Evolutionary conservation across 2,329 filamentous ascomycete genomes (phyloP).

Genomic region (Diaporthe sp.): DNA sequence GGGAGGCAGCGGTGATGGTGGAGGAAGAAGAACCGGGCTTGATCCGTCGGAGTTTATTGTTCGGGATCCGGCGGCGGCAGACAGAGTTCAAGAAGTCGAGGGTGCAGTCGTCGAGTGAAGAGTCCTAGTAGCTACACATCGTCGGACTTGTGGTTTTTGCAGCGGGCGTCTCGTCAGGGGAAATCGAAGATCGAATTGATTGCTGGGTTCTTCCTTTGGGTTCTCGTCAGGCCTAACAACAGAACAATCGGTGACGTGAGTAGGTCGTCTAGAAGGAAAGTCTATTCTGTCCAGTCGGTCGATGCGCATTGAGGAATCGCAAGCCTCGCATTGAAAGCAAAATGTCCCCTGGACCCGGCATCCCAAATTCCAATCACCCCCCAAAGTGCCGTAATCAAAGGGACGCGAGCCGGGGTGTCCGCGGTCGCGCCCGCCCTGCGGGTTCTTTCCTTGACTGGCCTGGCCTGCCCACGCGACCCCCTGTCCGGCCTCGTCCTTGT

Average conservation of each 20-base stretch:
- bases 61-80: neutral
- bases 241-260: constrained; percentile 12
- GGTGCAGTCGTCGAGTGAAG: constrained; percentile 26
- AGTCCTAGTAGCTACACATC: constrained; percentile 17
- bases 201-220: neutral
- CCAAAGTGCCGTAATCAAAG: constrained; percentile 22
- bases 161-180: neutral
- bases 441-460: neutral
- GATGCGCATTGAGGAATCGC: constrained; percentile 10
- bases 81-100: constrained; percentile 12
- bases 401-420: constrained; percentile 27
- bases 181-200: neutral
- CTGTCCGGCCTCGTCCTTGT: neutral
- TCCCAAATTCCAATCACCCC: neutral
- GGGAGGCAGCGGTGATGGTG: neutral
- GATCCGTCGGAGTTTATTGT: neutral
- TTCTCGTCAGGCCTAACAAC: neutral
- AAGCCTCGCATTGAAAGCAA: constrained; percentile 26
- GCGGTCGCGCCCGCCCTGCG: constrained; percentile 6
- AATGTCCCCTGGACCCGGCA: constrained; percentile 25
- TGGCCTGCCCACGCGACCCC: constrained; percentile 14
- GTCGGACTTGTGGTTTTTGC: neutral
- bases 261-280: neutral
- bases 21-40: neutral
- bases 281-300: constrained; percentile 10